Evolutionary conservation across 2,329 filamentous ascomycete genomes (phyloP), one percentile per base, ranked within the genome.

Genomic region (Didymella pomorum): DNA sequence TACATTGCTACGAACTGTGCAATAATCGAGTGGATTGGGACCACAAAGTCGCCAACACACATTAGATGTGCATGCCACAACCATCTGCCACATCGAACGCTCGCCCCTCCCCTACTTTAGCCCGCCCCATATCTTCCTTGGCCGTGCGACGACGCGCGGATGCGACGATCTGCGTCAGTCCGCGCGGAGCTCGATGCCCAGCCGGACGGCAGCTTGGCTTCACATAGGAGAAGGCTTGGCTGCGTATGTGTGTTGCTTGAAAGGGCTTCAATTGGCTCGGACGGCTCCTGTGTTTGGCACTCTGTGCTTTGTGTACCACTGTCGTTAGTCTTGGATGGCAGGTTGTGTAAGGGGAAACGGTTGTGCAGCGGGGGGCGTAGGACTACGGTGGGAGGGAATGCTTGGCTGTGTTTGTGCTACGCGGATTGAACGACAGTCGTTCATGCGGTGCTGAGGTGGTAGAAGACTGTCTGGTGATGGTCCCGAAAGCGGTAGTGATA

Each of bases 391-490:
- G 4, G 33, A 54, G 56, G 56, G 54, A 63, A 63, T 60, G 60
- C 57, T 60, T 58, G 60, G 57, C 60, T 58, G 46, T 55, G 57
- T 41, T 50, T 50, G 50, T 58, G 50, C 33, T 47, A 59, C 46
- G 28, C 4, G 21, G 26, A 28, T 23, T 3, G 18, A 25, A 57
- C 47, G 28, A 47, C 26, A 8, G 11, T 10, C 28, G 23, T 20
- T 44, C 14, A 16, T 43, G 44, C 20, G 23, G 23, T 43, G 10
- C 21, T 43, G 41, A 26, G 21, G 35, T 33, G n/a, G 26, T 47
- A 35, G 4, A 35, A 4, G 16, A n/a, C 14, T 21, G 44, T 31
- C 12, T 31, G 18, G 35, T 23, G 42, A 39, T 31, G 33, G 50
- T 18, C n/a, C 2, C 4, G 25, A 26, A 20, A 12, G 33, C 5